Percentiles rank a stretch among this genome's conserved stretches.
phyloP scores from a whole-genome alignment of 2,329 filamentous ascomycete genomes.

The Claviceps cyperi region DNA sequence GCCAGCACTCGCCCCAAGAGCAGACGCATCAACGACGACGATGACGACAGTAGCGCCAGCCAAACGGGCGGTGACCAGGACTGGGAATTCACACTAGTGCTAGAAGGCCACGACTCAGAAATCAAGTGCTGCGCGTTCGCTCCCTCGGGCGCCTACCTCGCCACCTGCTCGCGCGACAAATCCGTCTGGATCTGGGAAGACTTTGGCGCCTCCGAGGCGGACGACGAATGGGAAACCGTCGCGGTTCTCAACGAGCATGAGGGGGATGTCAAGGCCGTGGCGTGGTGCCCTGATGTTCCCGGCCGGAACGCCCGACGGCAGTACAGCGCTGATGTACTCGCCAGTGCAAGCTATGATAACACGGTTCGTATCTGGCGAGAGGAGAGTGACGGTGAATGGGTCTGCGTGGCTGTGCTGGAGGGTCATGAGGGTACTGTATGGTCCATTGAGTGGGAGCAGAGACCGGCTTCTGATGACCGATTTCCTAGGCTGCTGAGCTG shows the following conservation, averaged over 20 bases:
- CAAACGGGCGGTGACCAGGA: constrained; percentile 43
- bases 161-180: constrained; percentile 86
- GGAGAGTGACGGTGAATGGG: constrained; percentile 82
- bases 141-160: constrained; percentile 62
- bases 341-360: constrained; percentile 88
- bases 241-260: constrained; percentile 90
- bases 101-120: constrained; percentile 92
- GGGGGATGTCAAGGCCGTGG: constrained; percentile 86
- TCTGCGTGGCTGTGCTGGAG: constrained; percentile 66
- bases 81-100: constrained; percentile 82
- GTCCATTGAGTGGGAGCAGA: constrained; percentile 61
- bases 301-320: constrained; percentile 29
- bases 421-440: constrained; percentile 82
- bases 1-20: background rate
- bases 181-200: constrained; percentile 99
- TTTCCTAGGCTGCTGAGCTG: constrained; percentile 61
- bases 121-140: constrained; percentile 70
- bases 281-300: constrained; percentile 67
- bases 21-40: background rate
- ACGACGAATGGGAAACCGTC: constrained; percentile 94
- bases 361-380: constrained; percentile 80
- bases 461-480: constrained; percentile 19
- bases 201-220: constrained; percentile 53
- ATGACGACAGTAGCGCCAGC: background rate
- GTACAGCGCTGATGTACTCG: constrained; percentile 57